Evolutionary conservation across 1,139 yeast species (phyloP), one percentile per base, ranked within the genome.

Genomic region (Diutina rugosa): DNA sequence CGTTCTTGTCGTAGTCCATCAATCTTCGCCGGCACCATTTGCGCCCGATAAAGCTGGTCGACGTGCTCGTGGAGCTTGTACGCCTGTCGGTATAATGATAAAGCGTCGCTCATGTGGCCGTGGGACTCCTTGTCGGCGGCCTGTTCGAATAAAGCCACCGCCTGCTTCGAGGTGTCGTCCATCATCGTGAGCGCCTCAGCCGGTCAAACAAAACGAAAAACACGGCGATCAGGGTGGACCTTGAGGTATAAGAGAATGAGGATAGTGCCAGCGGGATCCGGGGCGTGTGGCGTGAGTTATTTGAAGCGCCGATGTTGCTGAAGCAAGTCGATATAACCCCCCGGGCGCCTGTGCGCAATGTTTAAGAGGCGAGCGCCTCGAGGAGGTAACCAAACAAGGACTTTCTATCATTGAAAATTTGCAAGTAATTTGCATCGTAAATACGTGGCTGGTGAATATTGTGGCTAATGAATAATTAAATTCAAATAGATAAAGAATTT

Each of bases 41-140:
- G 78, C 32, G 68, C 63, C 48, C 96, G 73, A 66, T 89, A 89
- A 29, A 81, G 68, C 58, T 78, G 70, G 64, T 90, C 97, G 6
- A 90, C 90, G 56, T 77, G 77, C 5, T 81, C 85, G 66, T 87
- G 82, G 41, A 82, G 61, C 67, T 77, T 83, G 66, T 84, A 80
- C 0, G 97, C 96, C 60, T 77, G 77, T 58, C 96, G 73, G 69
- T 90, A 90, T 60, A 72, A 77, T 51, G 75, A 79, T 46, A 89
- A 83, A 0, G 97, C 97, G 64, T 90, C 97, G 4, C 88, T 77
- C 80, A 90, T 77, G 59, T 82, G 74, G 0, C 97, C 97, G 56
- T 76, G 79, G 32, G 80, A 72, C 68, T 90, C 97, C 63, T 83
- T 84, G 56, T 79, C 82, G 0, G 85, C 81, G 1, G 91, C 97